Evolutionary conservation across 495 filamentous ascomycete genomes (phyloP).

Genomic region (Xylaria cubensis): DNA sequence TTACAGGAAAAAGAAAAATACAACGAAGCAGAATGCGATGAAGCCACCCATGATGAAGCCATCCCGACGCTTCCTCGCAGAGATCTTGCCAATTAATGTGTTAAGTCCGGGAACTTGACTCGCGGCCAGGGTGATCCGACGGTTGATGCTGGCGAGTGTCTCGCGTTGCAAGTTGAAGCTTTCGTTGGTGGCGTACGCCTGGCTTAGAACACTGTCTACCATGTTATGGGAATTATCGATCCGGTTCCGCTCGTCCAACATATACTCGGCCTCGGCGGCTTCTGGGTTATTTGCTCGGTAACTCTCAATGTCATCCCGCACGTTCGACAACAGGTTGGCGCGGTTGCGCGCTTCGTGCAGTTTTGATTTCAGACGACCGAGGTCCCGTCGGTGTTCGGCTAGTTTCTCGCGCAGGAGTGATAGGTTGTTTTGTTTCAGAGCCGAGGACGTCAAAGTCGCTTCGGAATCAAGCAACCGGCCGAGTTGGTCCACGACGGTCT

Average conservation of each 20-base stretch:
- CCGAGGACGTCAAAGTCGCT: conserved; percentile 84
- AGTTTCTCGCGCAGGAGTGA: conserved; percentile 90
- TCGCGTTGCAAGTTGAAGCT: conserved; percentile 87
- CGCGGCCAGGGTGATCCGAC: conserved; percentile 85
- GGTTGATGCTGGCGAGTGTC: conserved; percentile 82
- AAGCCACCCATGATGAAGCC: conserved; percentile 90
- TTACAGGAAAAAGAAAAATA: conserved; percentile 84
- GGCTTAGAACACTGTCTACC: conserved; percentile 89
- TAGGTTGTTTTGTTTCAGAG: conserved; percentile 93
- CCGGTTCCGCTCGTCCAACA: conserved; percentile 85
- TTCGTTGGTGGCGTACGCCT: conserved; percentile 97
- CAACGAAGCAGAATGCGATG: conserved; percentile 87
- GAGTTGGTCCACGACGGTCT: conserved; percentile 81
- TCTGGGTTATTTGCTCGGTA: conserved; percentile 84
- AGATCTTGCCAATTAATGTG: conserved; percentile 89
- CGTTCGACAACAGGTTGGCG: conserved; percentile 87
- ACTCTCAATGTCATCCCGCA: conserved; percentile 88
- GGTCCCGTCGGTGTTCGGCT: conserved; percentile 82
- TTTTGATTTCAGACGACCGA: conserved; percentile 69
- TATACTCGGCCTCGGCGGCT: conserved; percentile 89
- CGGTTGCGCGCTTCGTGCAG: conserved; percentile 80
- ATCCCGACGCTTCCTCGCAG: conserved; percentile 92
- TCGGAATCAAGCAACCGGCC: conserved; percentile 92
- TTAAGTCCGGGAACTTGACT: conserved; percentile 94
- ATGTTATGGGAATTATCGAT: conserved; percentile 88